These are phyloP conservation scores for Xylaria sp. DNA, from an alignment of 2,329 filamentous ascomycete genomes.

Conservation along the genomic window DNA sequence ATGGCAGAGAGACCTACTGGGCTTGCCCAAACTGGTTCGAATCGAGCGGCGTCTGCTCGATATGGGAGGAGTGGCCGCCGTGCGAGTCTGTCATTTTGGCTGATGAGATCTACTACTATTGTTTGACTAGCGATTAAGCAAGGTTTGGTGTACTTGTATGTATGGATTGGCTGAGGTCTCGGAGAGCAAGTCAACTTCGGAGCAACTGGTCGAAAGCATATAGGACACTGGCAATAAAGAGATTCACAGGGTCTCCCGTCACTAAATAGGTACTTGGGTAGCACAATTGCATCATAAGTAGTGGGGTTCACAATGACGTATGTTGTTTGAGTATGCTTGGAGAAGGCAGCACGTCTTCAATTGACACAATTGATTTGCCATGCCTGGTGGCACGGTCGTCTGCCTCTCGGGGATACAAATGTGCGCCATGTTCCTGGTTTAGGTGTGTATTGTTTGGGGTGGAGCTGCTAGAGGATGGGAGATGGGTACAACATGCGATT, in stretches of 20 bases:
- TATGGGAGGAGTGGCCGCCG: slow-evolving; percentile 25
- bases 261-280: too few species aligned
- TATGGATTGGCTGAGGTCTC: background rate
- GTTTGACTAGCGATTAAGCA: background rate
- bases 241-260: background rate
- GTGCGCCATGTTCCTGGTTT: background rate
- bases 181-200: background rate
- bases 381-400: background rate
- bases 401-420: background rate
- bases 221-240: background rate
- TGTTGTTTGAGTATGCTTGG: background rate
- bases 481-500: background rate
- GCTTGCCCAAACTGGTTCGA: slow-evolving; percentile 30
- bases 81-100: slow-evolving; percentile 34
- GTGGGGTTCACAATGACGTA: slow-evolving; percentile 33
- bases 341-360: background rate
- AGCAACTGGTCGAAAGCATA: background rate
- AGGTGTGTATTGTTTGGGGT: background rate
- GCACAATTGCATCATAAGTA: slow-evolving; percentile 27
- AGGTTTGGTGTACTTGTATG: background rate
- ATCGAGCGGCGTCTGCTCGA: slow-evolving; percentile 33
- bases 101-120: background rate
- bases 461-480: background rate
- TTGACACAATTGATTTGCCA: background rate
- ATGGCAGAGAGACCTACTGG: slow-evolving; percentile 27